These are phyloP conservation scores for Bonia amplexicaulis DNA, from an alignment of 176 grass and related monocot species.

Conservation along the genomic window DNA sequence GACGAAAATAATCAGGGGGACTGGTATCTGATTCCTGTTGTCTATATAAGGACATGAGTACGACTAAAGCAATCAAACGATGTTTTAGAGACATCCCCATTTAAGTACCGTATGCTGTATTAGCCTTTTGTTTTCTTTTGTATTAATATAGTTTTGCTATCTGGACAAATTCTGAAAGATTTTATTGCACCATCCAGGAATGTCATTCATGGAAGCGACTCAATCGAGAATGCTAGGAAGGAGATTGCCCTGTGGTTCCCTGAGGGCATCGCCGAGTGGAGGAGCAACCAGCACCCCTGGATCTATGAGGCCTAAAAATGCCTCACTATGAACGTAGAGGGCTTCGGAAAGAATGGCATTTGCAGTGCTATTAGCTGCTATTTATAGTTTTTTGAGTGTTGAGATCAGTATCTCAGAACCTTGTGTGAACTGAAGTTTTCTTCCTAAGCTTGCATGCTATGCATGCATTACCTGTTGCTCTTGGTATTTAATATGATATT, in stretches of 20 bases:
- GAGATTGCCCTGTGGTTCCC: slow-evolving; percentile 97
- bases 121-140: neutral
- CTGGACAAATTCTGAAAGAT: neutral
- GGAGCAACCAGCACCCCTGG: slow-evolving; percentile 83
- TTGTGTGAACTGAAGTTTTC: slow-evolving; percentile 28
- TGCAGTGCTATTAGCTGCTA: neutral
- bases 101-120: neutral
- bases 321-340: neutral
- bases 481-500: slow-evolving; percentile 19
- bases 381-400: slow-evolving; percentile 23
- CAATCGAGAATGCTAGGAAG: slow-evolving; percentile 77
- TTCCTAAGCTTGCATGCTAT: neutral
- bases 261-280: slow-evolving; percentile 63
- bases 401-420: slow-evolving; percentile 25
- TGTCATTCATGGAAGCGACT: slow-evolving; percentile 91
- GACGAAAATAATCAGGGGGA: neutral
- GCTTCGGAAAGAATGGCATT: neutral
- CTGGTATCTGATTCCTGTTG: neutral
- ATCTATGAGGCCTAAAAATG: slow-evolving; percentile 75
- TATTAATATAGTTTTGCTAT: neutral
- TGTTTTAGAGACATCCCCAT: neutral
- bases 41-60: neutral
- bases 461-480: neutral
- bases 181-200: slow-evolving; percentile 50
- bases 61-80: neutral